Evolutionary conservation across 495 filamentous ascomycete genomes (phyloP).

Genomic region (Chlorociboria aeruginascens): DNA sequence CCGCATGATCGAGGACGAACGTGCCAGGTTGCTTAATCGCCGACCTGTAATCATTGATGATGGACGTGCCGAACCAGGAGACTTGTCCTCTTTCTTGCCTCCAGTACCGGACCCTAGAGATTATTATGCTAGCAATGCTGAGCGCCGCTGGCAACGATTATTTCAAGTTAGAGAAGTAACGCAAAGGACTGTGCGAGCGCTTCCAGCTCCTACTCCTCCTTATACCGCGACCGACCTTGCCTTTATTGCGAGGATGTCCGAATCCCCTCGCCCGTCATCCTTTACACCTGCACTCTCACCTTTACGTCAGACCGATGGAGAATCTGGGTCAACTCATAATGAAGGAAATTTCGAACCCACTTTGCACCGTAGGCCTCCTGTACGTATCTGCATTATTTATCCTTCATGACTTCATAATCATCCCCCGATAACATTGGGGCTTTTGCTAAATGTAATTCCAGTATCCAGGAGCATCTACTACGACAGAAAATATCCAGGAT

Average conservation of each 20-base stretch:
- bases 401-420: not conserved
- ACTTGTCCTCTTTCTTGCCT: conserved; percentile 14
- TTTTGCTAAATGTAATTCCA: conserved; percentile 2
- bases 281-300: conserved; percentile 12
- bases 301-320: conserved; percentile 1
- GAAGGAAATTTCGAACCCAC: not conserved
- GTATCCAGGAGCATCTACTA: conserved; percentile 1
- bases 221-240: conserved; percentile 13
- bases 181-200: conserved; percentile 10
- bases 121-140: conserved; percentile 8
- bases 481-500: conserved; percentile 7
- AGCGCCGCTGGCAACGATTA: conserved; percentile 4
- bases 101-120: conserved; percentile 27
- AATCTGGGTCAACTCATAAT: not conserved
- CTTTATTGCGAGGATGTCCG: conserved; percentile 3
- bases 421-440: too few species aligned
- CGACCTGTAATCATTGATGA: not conserved
- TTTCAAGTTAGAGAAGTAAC: conserved; percentile 6
- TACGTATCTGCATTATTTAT: not conserved
- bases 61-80: too few species aligned
- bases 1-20: conserved; percentile 10
- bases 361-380: not conserved
- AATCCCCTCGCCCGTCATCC: conserved; percentile 9
- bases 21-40: conserved; percentile 7
- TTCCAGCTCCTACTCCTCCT: conserved; percentile 13